Evolutionary conservation across 208 protist genomes (phyloP).

Genomic region (Phytomonas sp.): DNA sequence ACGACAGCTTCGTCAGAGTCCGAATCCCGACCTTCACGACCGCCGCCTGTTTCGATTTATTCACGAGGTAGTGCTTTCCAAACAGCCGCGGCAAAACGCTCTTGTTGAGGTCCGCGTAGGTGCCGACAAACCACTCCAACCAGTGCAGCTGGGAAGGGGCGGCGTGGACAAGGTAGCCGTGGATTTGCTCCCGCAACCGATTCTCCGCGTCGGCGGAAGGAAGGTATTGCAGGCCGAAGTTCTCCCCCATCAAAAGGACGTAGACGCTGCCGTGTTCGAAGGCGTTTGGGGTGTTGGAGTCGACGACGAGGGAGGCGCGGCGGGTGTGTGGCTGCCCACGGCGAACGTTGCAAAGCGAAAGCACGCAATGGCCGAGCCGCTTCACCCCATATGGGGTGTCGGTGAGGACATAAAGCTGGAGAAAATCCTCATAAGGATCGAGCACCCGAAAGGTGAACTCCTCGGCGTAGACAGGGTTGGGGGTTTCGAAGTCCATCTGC

Average conservation of each 20-base stretch:
- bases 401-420: slow-evolving; percentile 65
- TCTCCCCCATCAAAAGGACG: slow-evolving; percentile 47
- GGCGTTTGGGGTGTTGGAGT: slow-evolving; percentile 28
- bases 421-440: slow-evolving; percentile 40
- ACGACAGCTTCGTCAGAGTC: slow-evolving; percentile 36
- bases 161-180: slow-evolving; percentile 30
- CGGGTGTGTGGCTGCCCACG: slow-evolving; percentile 42
- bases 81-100: slow-evolving; percentile 27
- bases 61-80: slow-evolving; percentile 10
- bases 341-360: slow-evolving; percentile 74
- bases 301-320: slow-evolving; percentile 49
- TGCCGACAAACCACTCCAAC: slow-evolving; percentile 74
- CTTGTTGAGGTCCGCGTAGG: slow-evolving; percentile 42
- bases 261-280: slow-evolving; percentile 50
- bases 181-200: slow-evolving; percentile 54
- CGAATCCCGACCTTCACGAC: slow-evolving; percentile 35
- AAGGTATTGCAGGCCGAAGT: slow-evolving; percentile 65
- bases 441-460: slow-evolving; percentile 50
- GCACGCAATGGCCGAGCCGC: slow-evolving; percentile 63
- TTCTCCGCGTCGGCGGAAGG: slow-evolving; percentile 68
- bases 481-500: slow-evolving; percentile 39
- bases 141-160: slow-evolving; percentile 53
- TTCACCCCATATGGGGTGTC: slow-evolving; percentile 72
- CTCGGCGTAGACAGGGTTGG: slow-evolving; percentile 58
- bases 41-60: slow-evolving; percentile 13